These are phyloP conservation scores for Agapanthus africanus DNA, from an alignment of 106 monocot species.

Conservation along the genomic window DNA sequence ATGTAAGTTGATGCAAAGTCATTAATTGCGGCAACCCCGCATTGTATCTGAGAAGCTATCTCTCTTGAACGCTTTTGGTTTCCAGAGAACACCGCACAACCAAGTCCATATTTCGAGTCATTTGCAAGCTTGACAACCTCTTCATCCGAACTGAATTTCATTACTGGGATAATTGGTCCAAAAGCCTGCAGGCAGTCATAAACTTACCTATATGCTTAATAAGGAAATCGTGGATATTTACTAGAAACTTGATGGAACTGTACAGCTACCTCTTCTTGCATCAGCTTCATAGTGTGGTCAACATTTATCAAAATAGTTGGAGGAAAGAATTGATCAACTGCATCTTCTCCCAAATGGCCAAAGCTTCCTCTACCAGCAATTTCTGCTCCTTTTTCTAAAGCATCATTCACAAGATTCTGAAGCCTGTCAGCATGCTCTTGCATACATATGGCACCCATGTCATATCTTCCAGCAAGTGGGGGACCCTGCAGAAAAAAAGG, in stretches of 20 bases:
- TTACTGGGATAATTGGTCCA: constrained; percentile 20
- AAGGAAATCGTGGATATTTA: background rate
- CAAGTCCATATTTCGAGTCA: constrained; percentile 94
- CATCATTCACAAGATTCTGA: constrained; percentile 93
- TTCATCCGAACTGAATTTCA: constrained; percentile 94
- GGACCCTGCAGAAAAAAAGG: constrained; percentile 52
- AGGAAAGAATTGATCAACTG: constrained; percentile 95
- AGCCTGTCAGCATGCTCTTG: constrained; percentile 97
- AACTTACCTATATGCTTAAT: background rate
- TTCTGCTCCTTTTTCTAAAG: constrained; percentile 91
- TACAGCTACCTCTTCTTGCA: constrained; percentile 91
- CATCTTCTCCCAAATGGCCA: constrained; percentile 92
- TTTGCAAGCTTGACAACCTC: constrained; percentile 88
- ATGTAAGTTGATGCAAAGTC: constrained; percentile 98
- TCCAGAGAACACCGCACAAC: constrained; percentile 98
- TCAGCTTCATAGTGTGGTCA: constrained; percentile 88
- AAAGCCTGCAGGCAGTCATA: background rate
- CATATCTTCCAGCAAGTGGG: constrained; percentile 81
- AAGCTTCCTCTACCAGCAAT: constrained; percentile 87
- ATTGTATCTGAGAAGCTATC: constrained; percentile 89
- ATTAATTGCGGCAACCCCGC: constrained; percentile 92
- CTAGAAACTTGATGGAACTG: background rate
- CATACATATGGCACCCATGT: constrained; percentile 99
- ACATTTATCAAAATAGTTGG: constrained; percentile 91
- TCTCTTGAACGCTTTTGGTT: constrained; percentile 68